Evolutionary conservation across 1,139 yeast species (phyloP), one percentile per base, ranked within the genome.

Genomic region (Pichia sp.): DNA sequence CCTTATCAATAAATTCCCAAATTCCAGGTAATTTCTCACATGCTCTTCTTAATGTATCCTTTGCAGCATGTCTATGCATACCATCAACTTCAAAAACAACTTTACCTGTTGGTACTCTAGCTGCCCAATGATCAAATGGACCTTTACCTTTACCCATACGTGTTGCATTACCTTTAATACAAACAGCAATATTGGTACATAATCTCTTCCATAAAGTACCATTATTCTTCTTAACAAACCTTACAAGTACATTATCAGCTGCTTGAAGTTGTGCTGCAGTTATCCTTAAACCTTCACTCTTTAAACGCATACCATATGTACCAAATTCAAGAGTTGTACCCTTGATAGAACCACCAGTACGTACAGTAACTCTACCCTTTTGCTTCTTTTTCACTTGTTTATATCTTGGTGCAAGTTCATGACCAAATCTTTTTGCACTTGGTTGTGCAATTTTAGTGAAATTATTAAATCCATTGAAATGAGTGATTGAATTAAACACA

Each of bases 61-160:
- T 76, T 20, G 96, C 97, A 25, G 86, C 84, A 53, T 77, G 79
- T 58, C 86, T 95, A 62, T 93, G 97, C 52, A 91, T 72, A n/a
- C 81, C 83, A 49, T 68, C 72, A 57, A 89, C 79, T 64, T 91
- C 99, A 59, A 89, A 88, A 28, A 88, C 69, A 37, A 91, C 79
- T 58, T 88, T 88, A 4, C 99, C 99, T 0, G 96, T 88, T 35
- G 98, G 95, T 17, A 91, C 91, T 56, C 99, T 77, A 34, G 81
- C 84, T 50, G 95, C 95, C 97, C 97, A 93, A 68, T 86, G 94
- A 55, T 88, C 95, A 60, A 91, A 89, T 0, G 93, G 81, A 64
- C 99, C 99, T 65, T 91, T 91, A 69, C 99, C 99, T 65, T 93
- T 91, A 70, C 99, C 99, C 99, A 91, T 91, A 79, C 99, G 91